Conservation (phyloP, 2,329 filamentous ascomycete genomes). For the Nemania sp. region DNA sequence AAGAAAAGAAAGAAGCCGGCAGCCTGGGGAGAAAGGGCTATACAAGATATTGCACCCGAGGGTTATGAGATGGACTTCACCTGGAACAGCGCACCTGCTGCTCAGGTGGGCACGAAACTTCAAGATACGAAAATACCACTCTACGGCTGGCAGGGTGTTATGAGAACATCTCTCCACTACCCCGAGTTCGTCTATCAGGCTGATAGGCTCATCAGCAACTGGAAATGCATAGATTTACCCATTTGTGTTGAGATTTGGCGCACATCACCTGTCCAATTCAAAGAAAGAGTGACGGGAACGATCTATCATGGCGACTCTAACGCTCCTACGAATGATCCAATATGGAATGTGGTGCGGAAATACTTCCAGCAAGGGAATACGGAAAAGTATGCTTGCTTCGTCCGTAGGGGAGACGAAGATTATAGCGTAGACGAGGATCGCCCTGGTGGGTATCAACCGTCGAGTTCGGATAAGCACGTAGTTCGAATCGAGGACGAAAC, state of each 20-base stretch:
- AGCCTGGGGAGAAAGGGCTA: background rate
- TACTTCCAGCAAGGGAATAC: constrained; percentile 21
- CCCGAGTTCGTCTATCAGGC: constrained; percentile 32
- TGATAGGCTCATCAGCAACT: constrained; percentile 38
- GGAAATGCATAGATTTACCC: constrained; percentile 25
- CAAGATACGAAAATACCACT: too few relatives aligned
- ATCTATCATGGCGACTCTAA: constrained; percentile 10
- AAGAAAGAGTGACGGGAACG: constrained; percentile 29
- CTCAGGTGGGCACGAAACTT: too few relatives aligned
- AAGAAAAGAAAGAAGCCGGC: background rate
- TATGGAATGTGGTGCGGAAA: constrained; percentile 28
- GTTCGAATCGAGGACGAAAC: constrained; percentile 36
- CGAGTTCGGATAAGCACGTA: constrained; percentile 29
- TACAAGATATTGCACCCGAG: constrained; percentile 12
- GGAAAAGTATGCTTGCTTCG: constrained; percentile 33
- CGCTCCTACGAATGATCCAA: constrained; percentile 13
- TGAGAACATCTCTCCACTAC: background rate
- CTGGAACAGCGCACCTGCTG: background rate
- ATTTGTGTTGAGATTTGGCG: constrained; percentile 42
- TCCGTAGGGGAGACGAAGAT: constrained; percentile 36
- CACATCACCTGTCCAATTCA: background rate
- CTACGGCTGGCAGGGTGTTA: constrained; percentile 39
- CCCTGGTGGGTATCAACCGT: constrained; percentile 35
- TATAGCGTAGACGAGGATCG: constrained; percentile 17
- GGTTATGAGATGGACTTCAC: constrained; percentile 22